Evolutionary conservation across 306 rosid species (phyloP).

Genomic region (Lathyrus sativus): DNA sequence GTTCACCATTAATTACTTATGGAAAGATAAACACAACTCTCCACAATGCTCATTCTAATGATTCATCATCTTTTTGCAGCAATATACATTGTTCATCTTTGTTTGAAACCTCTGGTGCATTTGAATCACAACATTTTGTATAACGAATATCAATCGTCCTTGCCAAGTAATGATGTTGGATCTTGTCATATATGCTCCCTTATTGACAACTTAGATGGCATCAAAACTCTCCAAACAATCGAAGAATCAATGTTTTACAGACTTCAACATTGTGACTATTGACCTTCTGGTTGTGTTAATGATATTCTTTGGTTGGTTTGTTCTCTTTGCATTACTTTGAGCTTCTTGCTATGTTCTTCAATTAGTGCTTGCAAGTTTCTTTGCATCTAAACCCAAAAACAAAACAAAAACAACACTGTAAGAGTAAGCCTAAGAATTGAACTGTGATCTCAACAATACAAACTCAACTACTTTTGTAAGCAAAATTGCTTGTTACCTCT

Average conservation of each 20-base stretch:
- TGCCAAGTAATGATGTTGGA: background rate
- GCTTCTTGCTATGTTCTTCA: constrained; percentile 42
- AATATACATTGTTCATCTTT: background rate
- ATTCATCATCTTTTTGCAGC: background rate
- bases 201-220: background rate
- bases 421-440: background rate
- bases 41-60: background rate
- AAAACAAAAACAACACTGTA: constrained; percentile 8
- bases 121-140: background rate
- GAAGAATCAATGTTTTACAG: no score
- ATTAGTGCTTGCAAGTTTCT: constrained; percentile 41
- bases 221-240: background rate
- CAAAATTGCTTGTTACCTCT: constrained; percentile 36
- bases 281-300: constrained; percentile 2
- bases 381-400: constrained; percentile 39
- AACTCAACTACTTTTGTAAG: background rate
- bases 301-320: constrained; percentile 28
- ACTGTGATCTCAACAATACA: background rate
- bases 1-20: background rate
- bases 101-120: background rate
- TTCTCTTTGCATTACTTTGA: constrained; percentile 36
- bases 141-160: background rate
- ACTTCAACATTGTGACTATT: no score
- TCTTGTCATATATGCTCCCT: background rate
- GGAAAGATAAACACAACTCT: background rate